Evolutionary conservation across 192 early-diverging fungal species (phyloP), one percentile per base, ranked within the genome.

Genomic region (Coemansia brasiliensis): DNA sequence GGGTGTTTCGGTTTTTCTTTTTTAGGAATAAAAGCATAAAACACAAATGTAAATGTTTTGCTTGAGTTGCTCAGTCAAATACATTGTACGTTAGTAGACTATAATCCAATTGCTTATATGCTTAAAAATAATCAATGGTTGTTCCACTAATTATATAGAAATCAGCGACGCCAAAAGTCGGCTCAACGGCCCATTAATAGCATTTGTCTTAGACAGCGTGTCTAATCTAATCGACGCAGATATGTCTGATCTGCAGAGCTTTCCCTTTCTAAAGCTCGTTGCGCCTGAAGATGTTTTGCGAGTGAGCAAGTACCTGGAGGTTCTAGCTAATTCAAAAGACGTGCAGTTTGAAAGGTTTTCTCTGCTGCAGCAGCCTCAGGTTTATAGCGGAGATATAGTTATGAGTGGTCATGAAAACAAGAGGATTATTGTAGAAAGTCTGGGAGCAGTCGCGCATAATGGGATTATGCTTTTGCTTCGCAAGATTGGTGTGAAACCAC

Each of bases 391-490:
- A 9, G 51, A 52, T 37, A 8, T 52, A 3, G 4, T 7, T 6
- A 17, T 27, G 4, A 18, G 4, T 0, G 51, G 35, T 32, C 3
- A 27, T 24, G 44, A 51, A 13, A 72, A 64, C 54, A 39, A 24
- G 16, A 17, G 71, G 18, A 40, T 73, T 3, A 26, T 73, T 1
- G 71, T 73, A 10, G 71, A 73, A 45, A 67, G 71, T 29, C 26
- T 74, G 21, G 71, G 71, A 2, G 64, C 60, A 2, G 61, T 51
- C 13, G 64, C 63, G 45, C 64, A 74, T 39, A 64, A 74, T 38
- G 71, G 71, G 29, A 46, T 74, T 24, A 61, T 53, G 15, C 56
- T 74, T 38, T 61, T 74, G 26, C 16, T 74, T 22, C 42, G 64
- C 21, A 63, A 59, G 27, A 29, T 74, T 20, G 13, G 61, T 2